Percentiles rank a stretch among this genome's conserved stretches.
These are phyloP conservation scores for Kockovaella imperatae DNA, from an alignment of 768 basidiomycete species.

Conservation along the genomic window DNA sequence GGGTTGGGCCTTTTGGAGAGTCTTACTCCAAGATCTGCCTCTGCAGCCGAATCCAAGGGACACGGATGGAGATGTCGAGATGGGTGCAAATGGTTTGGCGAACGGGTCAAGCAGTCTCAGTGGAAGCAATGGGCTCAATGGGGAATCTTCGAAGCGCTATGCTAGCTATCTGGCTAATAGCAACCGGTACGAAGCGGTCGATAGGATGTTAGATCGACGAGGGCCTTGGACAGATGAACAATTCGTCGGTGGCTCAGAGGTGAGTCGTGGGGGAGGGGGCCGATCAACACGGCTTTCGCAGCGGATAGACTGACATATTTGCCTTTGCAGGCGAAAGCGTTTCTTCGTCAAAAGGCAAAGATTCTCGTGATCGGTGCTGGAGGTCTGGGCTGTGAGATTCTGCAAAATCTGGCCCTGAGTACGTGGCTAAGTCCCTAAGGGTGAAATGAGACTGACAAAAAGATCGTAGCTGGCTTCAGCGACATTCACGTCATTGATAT, in stretches of 20 bases:
- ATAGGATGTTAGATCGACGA: constrained; percentile 73
- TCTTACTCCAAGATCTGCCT: constrained; percentile 28
- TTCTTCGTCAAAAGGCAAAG: constrained; percentile 75
- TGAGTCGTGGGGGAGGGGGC: constrained; percentile 44
- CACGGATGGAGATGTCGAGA: neutral
- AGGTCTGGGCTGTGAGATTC: constrained; percentile 90
- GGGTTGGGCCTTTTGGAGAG: constrained; percentile 41
- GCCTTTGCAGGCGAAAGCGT: constrained; percentile 68
- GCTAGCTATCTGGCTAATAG: constrained; percentile 12
- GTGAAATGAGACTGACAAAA: neutral
- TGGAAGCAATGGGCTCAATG: too few species aligned
- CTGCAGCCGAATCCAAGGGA: neutral
- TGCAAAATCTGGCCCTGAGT: constrained; percentile 85
- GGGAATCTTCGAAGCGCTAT: too few species aligned
- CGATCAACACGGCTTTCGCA: neutral
- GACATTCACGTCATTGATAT: constrained; percentile 99
- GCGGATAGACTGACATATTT: constrained; percentile 41
- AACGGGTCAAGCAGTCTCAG: too few species aligned
- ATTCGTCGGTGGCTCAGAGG: constrained; percentile 73
- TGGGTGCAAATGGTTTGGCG: neutral
- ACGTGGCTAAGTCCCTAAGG: constrained; percentile 9
- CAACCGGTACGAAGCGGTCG: constrained; percentile 69
- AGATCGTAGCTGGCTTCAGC: constrained; percentile 68
- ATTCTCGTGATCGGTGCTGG: constrained; percentile 97
- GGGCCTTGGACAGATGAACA: constrained; percentile 80